A percentile compares a stretch with the other conserved stretches of the same genome.
phyloP scores from a whole-genome alignment of 352 stramenopile genomes.

The Aphanomyces stellatus region DNA sequence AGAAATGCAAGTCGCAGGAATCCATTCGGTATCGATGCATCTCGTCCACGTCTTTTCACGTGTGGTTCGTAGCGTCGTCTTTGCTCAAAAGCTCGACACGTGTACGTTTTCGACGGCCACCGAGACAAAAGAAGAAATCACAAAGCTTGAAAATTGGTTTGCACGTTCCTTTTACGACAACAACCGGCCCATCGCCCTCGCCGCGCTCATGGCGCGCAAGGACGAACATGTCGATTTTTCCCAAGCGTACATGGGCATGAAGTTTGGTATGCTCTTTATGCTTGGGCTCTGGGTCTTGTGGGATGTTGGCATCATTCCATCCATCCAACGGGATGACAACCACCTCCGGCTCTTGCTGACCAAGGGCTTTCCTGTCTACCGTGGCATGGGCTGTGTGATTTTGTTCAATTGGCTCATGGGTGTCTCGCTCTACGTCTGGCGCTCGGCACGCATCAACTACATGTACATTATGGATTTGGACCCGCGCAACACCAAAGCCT shows the following conservation, averaged over 20 bases:
- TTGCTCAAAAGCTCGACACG: constrained; percentile 34
- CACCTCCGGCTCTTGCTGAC: constrained; percentile 68
- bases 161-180: constrained; percentile 68
- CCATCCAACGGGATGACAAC: constrained; percentile 52
- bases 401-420: constrained; percentile 95
- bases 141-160: constrained; percentile 56
- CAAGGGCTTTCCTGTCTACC: constrained; percentile 92
- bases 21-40: constrained; percentile 24
- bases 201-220: constrained; percentile 72
- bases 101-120: constrained; percentile 53
- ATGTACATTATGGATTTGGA: constrained; percentile 95
- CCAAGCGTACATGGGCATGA: constrained; percentile 81
- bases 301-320: constrained; percentile 88
- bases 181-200: constrained; percentile 55
- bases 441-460: constrained; percentile 85
- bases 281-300: constrained; percentile 91
- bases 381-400: constrained; percentile 90
- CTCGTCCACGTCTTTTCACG: constrained; percentile 11
- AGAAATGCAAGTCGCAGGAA: constrained; percentile 48
- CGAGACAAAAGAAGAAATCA: constrained; percentile 37
- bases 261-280: constrained; percentile 68
- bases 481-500: constrained; percentile 66
- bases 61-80: constrained; percentile 48
- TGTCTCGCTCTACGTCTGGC: constrained; percentile 91
- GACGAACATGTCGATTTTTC: constrained; percentile 67